Evolutionary conservation across 768 basidiomycete genomes (phyloP), one percentile per base, ranked within the genome.

Genomic region (Russula brevipes): DNA sequence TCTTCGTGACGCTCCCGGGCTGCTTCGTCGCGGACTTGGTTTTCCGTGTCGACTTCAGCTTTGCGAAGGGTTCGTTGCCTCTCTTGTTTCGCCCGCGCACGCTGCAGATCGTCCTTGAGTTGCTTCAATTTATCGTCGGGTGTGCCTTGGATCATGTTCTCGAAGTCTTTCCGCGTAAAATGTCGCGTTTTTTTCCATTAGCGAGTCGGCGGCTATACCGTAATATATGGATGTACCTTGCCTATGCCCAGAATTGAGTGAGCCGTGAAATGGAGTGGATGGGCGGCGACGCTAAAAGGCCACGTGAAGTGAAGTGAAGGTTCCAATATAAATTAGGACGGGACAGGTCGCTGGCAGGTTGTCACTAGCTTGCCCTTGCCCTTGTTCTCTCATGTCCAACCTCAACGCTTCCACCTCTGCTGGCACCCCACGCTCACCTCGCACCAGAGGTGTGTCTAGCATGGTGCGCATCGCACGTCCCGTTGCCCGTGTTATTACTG

Each of bases 371-470:
- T 1, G 5, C 35, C 0, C n/a, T 6, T 39, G 1, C 24, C 4
- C 24, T 30, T 16, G 14, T 41, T 33, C 17, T 53, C 50, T 53
- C 52, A 66, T 68, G 67, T 57, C 65, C 46, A 63, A 12, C 39
- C 57, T 61, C 45, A 30, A 42, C 10, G n/a, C 61, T 50, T 14
- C 54, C 39, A 30, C 57, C 38, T 38, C 35, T 53, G 35, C 52
- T 0, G 42, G 39, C 39, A 6, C 59, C 10, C 1, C 53, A 5
- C 62, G 59, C 39, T 58, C 60, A 38, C 67, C 67, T 38, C 67
- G 67, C 53, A 68, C 59, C 30, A 63, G 67, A 47, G 67, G 67
- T 57, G 65, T 67, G 42, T 66, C 67, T 42, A 57, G 52, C 45
- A 68, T 68, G 67, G 67, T 68, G 42, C 39, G 65, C 59, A 9